Evolutionary conservation across 2,329 filamentous ascomycete genomes (phyloP).

Genomic region (Aspergillus versicolor): DNA sequence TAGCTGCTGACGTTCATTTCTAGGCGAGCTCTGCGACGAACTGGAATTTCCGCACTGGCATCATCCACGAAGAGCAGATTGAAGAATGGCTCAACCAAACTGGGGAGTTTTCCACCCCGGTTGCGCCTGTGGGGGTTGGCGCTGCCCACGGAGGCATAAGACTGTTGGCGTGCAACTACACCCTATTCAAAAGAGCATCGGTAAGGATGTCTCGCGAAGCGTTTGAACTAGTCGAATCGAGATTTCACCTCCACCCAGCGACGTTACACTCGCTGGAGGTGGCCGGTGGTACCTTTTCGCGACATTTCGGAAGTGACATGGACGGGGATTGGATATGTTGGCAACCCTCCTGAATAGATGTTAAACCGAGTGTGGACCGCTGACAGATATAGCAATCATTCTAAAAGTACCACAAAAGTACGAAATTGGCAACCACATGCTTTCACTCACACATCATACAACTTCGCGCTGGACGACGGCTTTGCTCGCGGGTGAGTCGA

Average conservation of each 20-base stretch:
- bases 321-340: no score
- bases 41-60: not conserved
- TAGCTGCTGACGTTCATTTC: not conserved
- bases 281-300: not conserved
- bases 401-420: slow-evolving; percentile 9
- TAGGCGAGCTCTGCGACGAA: not conserved
- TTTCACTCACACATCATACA: slow-evolving; percentile 4
- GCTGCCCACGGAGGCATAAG: not conserved
- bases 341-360: no score
- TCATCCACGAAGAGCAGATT: not conserved
- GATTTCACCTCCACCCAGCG: not conserved
- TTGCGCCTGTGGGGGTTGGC: not conserved
- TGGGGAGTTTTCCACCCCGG: not conserved
- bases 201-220: not conserved
- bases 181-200: not conserved
- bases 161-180: slow-evolving; percentile 1
- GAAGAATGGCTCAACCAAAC: not conserved
- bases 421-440: slow-evolving; percentile 8
- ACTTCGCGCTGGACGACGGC: not conserved
- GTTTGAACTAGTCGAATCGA: not conserved
- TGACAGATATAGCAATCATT: not conserved
- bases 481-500: slow-evolving; percentile 1
- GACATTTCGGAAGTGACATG: not conserved
- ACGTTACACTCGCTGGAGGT: not conserved
- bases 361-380: not conserved